Evolutionary conservation across 2,329 filamentous ascomycete genomes (phyloP), one percentile per base, ranked within the genome.

Genomic region (Verticillium albo-atrum): DNA sequence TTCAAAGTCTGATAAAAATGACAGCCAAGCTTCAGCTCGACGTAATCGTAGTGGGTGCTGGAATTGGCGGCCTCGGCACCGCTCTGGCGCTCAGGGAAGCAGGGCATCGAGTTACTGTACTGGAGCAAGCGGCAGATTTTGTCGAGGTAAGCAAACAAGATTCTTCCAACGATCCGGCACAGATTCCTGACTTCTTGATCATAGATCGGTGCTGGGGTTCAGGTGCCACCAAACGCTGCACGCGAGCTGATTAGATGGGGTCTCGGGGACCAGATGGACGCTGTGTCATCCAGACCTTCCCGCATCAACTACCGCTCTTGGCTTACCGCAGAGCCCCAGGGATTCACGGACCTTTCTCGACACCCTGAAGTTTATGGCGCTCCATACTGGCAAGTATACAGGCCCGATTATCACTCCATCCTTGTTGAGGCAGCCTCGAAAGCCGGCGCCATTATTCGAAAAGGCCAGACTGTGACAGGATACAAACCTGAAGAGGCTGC

Each of bases 171-270:
- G n/a, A n/a, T n/a, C n/a, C n/a, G n/a, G n/a, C n/a, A n/a, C n/a
- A n/a, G n/a, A n/a, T n/a, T n/a, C n/a, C 60, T 42, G 55, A 52
- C 28, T 23, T 35, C 2, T 50, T 25, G 5, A 6, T 30, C 25
- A 42, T 55, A 51, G 58, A 56, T 47, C 2, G 64, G 64, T 2
- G 64, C 64, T 9, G 64, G 64, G 10, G 64, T 65, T n/a, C 59
- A 61, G 20, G 58, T 65, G 2, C 47, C 64, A 3, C 64, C 64
- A 2, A 65, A 65, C 17, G 59, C 59, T 12, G 57, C 58, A 4
- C 58, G 61, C 1, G 51, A 65, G 2, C 56, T 65, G 0, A 59
- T 60, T 42, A 62, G 63, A 14, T 65, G 64, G 64, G 63, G 64
- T 10, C 4, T 65, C 6, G 62, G 64, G 10, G 27, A 61, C 3